Conservation (phyloP, 495 filamentous ascomycete species). For the Penicillium paxilli region DNA sequence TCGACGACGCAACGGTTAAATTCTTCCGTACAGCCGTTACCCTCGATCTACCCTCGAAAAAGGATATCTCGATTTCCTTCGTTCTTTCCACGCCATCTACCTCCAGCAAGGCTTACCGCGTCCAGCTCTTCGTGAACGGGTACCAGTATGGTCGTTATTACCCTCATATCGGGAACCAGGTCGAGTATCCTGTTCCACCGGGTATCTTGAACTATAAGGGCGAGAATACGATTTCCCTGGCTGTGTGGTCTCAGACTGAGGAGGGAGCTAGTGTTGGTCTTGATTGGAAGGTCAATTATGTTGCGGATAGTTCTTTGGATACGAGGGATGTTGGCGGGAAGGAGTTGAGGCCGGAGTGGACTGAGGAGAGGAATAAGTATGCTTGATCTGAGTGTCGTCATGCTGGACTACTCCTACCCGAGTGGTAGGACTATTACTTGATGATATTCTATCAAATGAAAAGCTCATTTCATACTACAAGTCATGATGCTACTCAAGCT, state of each 20-base stretch:
- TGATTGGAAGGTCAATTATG: slow-evolving; percentile 42
- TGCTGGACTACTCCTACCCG: no score
- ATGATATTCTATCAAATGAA: no score
- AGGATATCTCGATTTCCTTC: slow-evolving; percentile 50
- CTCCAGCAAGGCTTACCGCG: slow-evolving; percentile 29
- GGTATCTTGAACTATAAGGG: slow-evolving; percentile 49
- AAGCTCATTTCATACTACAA: no score
- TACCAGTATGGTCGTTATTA: slow-evolving; percentile 54
- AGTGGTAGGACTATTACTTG: no score
- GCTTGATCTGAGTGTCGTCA: slow-evolving; percentile 24
- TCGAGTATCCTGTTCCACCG: slow-evolving; percentile 48
- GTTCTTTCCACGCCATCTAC: slow-evolving; percentile 29
- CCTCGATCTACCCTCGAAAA: slow-evolving; percentile 44
- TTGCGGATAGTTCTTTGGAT: slow-evolving; percentile 42
- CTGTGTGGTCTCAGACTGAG: slow-evolving; percentile 49
- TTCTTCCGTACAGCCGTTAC: slow-evolving; percentile 62
- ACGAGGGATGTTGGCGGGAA: slow-evolving; percentile 36
- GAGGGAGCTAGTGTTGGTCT: slow-evolving; percentile 35
- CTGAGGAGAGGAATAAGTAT: slow-evolving; percentile 30
- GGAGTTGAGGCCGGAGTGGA: slow-evolving; percentile 43
- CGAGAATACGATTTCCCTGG: slow-evolving; percentile 46
- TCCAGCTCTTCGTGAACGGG: slow-evolving; percentile 48
- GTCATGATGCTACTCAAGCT: no score
- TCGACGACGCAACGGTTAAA: slow-evolving; percentile 44
- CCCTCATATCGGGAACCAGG: slow-evolving; percentile 52